Evolutionary conservation across 2,329 filamentous ascomycete genomes (phyloP).

Genomic region (Cercospora citrullina): DNA sequence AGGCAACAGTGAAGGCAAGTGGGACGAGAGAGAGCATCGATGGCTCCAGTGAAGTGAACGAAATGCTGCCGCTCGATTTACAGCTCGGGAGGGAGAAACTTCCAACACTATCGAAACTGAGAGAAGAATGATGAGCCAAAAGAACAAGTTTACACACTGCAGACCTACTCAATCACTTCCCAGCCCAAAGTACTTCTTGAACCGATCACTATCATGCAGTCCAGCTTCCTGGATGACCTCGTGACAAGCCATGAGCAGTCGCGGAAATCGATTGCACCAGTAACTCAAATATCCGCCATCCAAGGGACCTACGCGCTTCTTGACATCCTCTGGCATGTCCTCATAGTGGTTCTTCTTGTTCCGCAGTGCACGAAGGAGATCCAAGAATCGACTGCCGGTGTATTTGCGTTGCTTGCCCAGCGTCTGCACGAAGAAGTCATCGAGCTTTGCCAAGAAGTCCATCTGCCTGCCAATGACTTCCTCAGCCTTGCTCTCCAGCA

Average conservation of each 20-base stretch:
- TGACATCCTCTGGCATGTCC: slow-evolving; percentile 83
- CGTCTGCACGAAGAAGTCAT: slow-evolving; percentile 80
- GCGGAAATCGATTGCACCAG: slow-evolving; percentile 79
- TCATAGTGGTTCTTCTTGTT: slow-evolving; percentile 99
- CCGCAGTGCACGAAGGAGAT: slow-evolving; percentile 81
- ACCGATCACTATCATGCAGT: slow-evolving; percentile 64
- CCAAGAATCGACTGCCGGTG: slow-evolving; percentile 76
- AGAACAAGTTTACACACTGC: not conserved
- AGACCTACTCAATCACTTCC: slow-evolving; percentile 15
- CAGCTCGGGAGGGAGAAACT: not conserved
- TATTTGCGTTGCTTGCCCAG: slow-evolving; percentile 95
- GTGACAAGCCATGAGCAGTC: slow-evolving; percentile 75
- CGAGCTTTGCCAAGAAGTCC: slow-evolving; percentile 77
- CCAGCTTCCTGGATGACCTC: slow-evolving; percentile 67
- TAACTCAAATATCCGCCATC: slow-evolving; percentile 76
- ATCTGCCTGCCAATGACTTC: slow-evolving; percentile 52
- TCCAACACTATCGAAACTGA: not conserved
- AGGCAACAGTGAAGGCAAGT: not conserved
- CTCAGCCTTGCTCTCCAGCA: slow-evolving; percentile 54
- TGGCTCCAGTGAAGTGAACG: not conserved
- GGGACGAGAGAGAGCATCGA: too few relatives aligned
- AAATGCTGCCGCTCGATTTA: not conserved
- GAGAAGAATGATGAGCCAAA: not conserved
- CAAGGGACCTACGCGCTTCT: slow-evolving; percentile 68
- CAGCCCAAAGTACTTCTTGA: slow-evolving; percentile 66